phyloP scores from a whole-genome alignment of 352 stramenopile species.

The Pythium guiyangense region DNA sequence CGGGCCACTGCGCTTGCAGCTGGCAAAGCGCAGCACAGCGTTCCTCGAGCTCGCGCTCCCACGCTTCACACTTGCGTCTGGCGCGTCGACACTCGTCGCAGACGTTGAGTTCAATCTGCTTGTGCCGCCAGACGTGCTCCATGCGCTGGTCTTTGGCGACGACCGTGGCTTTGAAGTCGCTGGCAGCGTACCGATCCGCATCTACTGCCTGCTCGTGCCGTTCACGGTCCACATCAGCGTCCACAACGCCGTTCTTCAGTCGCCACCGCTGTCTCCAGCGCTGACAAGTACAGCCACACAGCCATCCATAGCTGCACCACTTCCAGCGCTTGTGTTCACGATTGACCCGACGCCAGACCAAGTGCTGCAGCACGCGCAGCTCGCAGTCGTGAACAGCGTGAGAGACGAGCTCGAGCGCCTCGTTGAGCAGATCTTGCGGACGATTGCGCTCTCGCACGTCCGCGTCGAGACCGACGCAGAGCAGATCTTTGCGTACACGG shows the following conservation, averaged over 20 bases:
- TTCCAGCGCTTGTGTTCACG: not conserved
- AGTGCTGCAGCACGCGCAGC: not conserved
- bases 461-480: conserved; percentile 48
- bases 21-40: conserved; percentile 45
- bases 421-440: conserved; percentile 62
- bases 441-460: conserved; percentile 68
- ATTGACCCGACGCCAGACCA: not conserved
- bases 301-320: too few relatives aligned
- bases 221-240: conserved; percentile 69
- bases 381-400: conserved; percentile 26
- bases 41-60: conserved; percentile 48
- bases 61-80: conserved; percentile 46
- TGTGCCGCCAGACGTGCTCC: conserved; percentile 34
- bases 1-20: conserved; percentile 41
- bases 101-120: conserved; percentile 45
- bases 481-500: conserved; percentile 77
- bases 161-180: conserved; percentile 34
- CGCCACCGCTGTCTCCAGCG: not conserved
- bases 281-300: too few relatives aligned
- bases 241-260: conserved; percentile 27
- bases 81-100: conserved; percentile 42
- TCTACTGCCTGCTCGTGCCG: conserved; percentile 65
- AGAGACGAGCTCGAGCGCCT: conserved; percentile 52
- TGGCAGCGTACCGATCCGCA: conserved; percentile 45
- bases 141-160: conserved; percentile 50